phyloP scores from a whole-genome alignment of 108 stramenopile genomes.

The Cyclotella kingstonii region DNA sequence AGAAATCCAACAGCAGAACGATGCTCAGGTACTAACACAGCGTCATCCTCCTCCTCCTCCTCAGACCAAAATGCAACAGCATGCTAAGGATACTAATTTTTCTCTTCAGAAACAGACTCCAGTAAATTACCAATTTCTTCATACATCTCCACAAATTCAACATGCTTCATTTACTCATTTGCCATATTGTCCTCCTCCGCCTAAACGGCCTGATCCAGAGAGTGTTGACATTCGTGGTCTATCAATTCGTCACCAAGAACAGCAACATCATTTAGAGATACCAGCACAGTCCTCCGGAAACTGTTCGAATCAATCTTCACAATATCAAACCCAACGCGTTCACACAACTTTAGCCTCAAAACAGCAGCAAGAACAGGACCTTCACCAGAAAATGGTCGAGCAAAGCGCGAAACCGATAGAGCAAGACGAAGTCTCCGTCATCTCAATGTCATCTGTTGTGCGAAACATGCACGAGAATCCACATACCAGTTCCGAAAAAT shows the following conservation, averaged over 20 bases:
- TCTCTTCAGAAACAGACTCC: background rate
- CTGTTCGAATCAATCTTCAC: too few species aligned
- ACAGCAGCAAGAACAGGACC: too few species aligned
- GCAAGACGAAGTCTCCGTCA: slow-evolving; percentile 32
- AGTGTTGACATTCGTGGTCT: background rate
- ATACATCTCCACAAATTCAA: background rate
- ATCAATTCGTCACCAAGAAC: background rate
- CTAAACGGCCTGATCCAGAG: slow-evolving; percentile 1
- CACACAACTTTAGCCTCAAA: too few species aligned
- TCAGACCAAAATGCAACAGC: too few species aligned
- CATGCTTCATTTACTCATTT: background rate
- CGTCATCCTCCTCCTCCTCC: too few species aligned
- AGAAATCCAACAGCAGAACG: too few species aligned
- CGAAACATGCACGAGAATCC: slow-evolving; percentile 7
- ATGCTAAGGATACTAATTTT: too few species aligned
- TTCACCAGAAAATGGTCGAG: too few species aligned
- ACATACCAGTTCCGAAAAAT: background rate
- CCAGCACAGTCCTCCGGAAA: too few species aligned
- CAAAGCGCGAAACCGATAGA: slow-evolving; percentile 17
- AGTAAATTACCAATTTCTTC: background rate
- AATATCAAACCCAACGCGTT: too few species aligned
- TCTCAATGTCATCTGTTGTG: slow-evolving; percentile 30
- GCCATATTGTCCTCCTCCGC: slow-evolving; percentile 1
- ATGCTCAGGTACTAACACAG: too few species aligned
- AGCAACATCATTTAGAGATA: too few species aligned